phyloP scores from a whole-genome alignment of 73 alveolate species.

The Paramecium sexaurelia region DNA sequence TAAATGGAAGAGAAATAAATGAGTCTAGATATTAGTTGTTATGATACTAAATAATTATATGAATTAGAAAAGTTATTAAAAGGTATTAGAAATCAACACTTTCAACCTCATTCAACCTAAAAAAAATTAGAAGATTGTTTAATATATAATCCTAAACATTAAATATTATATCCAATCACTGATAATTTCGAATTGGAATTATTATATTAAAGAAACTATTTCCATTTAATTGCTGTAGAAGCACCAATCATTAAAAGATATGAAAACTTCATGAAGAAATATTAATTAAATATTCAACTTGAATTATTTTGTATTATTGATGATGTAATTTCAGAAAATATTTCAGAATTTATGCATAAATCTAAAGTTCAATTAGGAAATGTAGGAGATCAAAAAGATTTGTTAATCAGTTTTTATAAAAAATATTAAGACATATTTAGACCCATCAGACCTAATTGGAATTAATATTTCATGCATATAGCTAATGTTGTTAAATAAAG shows the following conservation, averaged over 20 bases:
- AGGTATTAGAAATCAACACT: background rate
- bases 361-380: background rate
- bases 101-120: background rate
- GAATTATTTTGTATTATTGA: conserved; percentile 68
- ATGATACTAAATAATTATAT: background rate
- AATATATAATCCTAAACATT: background rate
- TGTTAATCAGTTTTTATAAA: conserved; percentile 28
- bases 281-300: conserved; percentile 26
- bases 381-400: conserved; percentile 55
- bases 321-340: conserved; percentile 54
- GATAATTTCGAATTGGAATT: background rate
- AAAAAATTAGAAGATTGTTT: background rate
- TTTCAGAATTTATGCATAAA: background rate
- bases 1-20: background rate
- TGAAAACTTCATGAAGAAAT: conserved; percentile 69
- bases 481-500: conserved; percentile 79
- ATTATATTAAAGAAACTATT: conserved; percentile 67
- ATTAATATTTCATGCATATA: conserved; percentile 76
- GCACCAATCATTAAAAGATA: conserved; percentile 69
- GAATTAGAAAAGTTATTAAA: background rate
- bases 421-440: conserved; percentile 59
- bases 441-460: conserved; percentile 79
- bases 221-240: conserved; percentile 68
- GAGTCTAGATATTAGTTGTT: background rate
- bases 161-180: conserved; percentile 3